Evolutionary conservation across 352 stramenopile genomes (phyloP), one percentile per base, ranked within the genome.

Genomic region (Phytopythium oedochilum): DNA sequence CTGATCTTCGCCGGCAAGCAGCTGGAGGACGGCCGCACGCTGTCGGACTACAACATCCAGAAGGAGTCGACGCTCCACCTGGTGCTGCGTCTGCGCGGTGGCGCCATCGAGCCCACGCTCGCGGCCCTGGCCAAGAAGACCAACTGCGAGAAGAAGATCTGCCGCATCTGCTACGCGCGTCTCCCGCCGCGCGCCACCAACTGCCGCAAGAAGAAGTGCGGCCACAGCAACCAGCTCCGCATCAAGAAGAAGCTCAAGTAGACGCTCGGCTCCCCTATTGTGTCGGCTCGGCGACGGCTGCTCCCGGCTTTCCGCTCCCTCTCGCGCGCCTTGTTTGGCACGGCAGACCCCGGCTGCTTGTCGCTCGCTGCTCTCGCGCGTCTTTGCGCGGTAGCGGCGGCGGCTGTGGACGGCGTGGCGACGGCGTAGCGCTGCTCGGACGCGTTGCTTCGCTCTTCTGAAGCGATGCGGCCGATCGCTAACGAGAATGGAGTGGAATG

Each of bases 191-290:
- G 96, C 79, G 98, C 98, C 53, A 98, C 91, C 61, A 99, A 99
- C 92, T 99, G 98, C 94, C 93, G 98, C 71, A 99, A 99, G 96
- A 99, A 99, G 91, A 99, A 99, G 93, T 99, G 98, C 73, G 98
- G 98, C 72, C 98, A 99, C 89, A 99, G 96, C 63, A 97, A 96
- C 73, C 97, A 99, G 88, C 89, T 99, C 63, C 95, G 98, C 74
- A 96, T 98, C 76, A 99, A 99, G 97, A 99, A 99, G 91, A 99
- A 99, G 90, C 89, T 99, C 66, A 99, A 99, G 88, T 99, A 99
- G 96, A 84, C 38, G 39, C 22, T 47, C 17, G 22, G 28, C 46
- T 9, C 29, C 12, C 17, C 47, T 31, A 43, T 9, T 43, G 47
- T 20, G 47, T 43, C 47, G 31, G 47, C 47, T 53, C 29, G 18